Evolutionary conservation across 345 rosid species (phyloP).

Genomic region (Gossypium turneri): DNA sequence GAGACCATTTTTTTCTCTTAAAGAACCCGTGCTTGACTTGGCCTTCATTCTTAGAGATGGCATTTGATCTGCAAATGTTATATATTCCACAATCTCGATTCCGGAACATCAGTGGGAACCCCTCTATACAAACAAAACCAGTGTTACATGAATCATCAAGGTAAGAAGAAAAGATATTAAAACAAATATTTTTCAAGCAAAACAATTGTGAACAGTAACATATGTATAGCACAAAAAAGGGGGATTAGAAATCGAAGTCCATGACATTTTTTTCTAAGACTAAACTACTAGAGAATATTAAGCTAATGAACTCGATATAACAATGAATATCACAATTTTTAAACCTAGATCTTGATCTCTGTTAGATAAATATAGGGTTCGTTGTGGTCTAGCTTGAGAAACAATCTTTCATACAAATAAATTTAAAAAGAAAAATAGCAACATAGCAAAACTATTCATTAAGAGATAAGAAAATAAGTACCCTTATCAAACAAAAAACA

Average conservation of each 20-base stretch:
- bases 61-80: conserved; percentile 47
- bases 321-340: not conserved
- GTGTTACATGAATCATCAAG: conserved; percentile 19
- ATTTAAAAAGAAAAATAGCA: not conserved
- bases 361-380: not conserved
- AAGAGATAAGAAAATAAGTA: not conserved
- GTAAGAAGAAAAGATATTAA: conserved; percentile 10
- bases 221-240: not conserved
- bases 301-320: not conserved
- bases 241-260: not conserved
- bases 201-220: not conserved
- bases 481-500: conserved; percentile 17
- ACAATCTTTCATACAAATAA: not conserved
- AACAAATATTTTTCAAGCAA: conserved; percentile 10
- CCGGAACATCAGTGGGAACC: conserved; percentile 40
- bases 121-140: conserved; percentile 33
- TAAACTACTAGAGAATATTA: not conserved
- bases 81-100: conserved; percentile 34
- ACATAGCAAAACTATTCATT: not conserved
- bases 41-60: conserved; percentile 69
- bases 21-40: conserved; percentile 37
- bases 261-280: not conserved
- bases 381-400: not conserved
- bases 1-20: conserved; percentile 48
- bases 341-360: conserved; percentile 14